Base-by-base conservation (phyloP, 306 rosid species). In the Glycine latifolia region DNA sequence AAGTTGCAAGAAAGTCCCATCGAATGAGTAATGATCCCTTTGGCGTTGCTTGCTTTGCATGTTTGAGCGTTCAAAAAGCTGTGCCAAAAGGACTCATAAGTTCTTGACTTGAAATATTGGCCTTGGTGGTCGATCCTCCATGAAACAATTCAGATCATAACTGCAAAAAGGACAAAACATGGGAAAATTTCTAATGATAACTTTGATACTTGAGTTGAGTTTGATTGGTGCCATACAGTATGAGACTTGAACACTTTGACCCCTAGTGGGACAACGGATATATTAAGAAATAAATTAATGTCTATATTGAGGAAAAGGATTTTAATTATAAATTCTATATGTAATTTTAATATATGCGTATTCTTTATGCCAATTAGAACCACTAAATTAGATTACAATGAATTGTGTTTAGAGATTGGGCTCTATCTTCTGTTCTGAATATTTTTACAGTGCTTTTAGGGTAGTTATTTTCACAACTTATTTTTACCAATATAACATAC, bases 1-100 rank as follows among this genome's bases (percentile, higher is more conserved):
- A 75, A 43, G 44, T 26, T 58, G 67, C 20, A 14, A 72, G n/a
- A 72, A 20, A 67, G 73, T 67, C 54, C 37, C 73, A 67, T 67
- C 7, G 4, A 7, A 61, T 62, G 31, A 26, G 31, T 26, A 26
- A 26, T 26, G 16, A 63, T 11, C 69, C 47, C 10, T 7, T 31
- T 61, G 44, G 43, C 7, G 3, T 61, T 26, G 41, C 7, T 61
- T 61, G 43, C 67, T 7, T 61, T 61, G 43, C 67, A 61, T 59
- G 66, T 9, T 8, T 58, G 12, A 26, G 8, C 1, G n/a, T 61
- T 61, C 43, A 61, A 10, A 61, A 61, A 61, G 43, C 43, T 62
- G 47, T 43, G 47, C 47, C 8, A 43, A 43, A 43, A 6, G 47
- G 47, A 43, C 47, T 43, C 47, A 7, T 7, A 43, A 43, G 47